phyloP scores from a whole-genome alignment of 31 red algal species.

The Bonnemaisonia californica region DNA sequence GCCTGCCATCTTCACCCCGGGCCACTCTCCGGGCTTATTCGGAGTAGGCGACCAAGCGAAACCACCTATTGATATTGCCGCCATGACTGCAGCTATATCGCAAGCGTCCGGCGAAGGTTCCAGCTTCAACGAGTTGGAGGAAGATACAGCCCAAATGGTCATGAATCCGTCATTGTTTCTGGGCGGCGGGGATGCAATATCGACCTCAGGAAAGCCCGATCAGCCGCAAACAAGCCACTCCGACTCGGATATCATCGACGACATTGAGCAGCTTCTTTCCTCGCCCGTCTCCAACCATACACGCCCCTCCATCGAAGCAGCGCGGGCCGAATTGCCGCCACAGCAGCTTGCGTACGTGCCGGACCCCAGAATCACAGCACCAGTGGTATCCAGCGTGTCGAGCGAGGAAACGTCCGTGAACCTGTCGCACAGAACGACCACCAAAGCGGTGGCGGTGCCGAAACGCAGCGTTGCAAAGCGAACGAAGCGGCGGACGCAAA shows the following conservation, averaged over 20 bases:
- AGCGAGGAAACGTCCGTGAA: not conserved
- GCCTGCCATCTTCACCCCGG: conserved; percentile 10
- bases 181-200: not conserved
- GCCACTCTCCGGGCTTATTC: not conserved
- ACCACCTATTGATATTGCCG: not conserved
- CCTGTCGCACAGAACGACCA: not conserved
- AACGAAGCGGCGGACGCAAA: not conserved
- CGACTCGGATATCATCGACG: conserved; percentile 1
- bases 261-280: conserved; percentile 14
- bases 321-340: not conserved
- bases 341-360: not conserved
- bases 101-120: not conserved
- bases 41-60: not conserved
- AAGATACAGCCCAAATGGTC: not conserved
- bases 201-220: not conserved
- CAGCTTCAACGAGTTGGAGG: not conserved
- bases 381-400: not conserved
- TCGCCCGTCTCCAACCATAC: not conserved
- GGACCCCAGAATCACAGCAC: not conserved
- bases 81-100: not conserved
- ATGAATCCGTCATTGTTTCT: not conserved
- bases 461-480: not conserved
- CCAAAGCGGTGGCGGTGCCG: too few species aligned
- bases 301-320: not conserved
- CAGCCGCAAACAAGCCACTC: not conserved